Evolutionary conservation across 306 rosid species (phyloP).

Genomic region (Citrullus amarus): DNA sequence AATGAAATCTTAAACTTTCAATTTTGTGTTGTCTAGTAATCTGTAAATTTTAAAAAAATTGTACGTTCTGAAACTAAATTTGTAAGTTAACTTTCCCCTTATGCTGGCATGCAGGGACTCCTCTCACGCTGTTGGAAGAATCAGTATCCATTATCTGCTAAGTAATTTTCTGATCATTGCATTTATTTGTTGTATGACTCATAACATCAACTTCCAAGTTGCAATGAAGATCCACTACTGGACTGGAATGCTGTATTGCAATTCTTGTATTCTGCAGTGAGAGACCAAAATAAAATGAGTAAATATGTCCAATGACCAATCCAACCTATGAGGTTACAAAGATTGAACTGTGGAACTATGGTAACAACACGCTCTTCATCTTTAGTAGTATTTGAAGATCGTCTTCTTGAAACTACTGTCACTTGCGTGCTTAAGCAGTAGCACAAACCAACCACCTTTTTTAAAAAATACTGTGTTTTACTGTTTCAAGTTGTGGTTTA

Average conservation of each 20-base stretch:
- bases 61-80: background rate
- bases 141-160: background rate
- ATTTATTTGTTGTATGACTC: background rate
- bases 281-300: background rate
- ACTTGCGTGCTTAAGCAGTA: background rate
- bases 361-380: background rate
- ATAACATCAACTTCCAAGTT: background rate
- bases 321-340: background rate
- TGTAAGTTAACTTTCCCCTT: background rate
- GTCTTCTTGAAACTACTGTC: background rate
- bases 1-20: no score
- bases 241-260: background rate
- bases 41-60: no score
- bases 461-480: background rate
- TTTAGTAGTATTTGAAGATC: background rate
- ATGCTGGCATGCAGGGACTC: background rate
- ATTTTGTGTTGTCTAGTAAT: background rate
- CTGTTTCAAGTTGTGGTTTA: background rate
- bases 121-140: background rate
- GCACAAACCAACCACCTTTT: background rate
- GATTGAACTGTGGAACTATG: background rate
- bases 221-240: background rate
- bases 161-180: background rate
- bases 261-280: background rate
- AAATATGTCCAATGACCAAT: background rate